These are phyloP conservation scores for Hypoxylon fuscum DNA, from an alignment of 495 filamentous ascomycete species.

Conservation along the genomic window DNA sequence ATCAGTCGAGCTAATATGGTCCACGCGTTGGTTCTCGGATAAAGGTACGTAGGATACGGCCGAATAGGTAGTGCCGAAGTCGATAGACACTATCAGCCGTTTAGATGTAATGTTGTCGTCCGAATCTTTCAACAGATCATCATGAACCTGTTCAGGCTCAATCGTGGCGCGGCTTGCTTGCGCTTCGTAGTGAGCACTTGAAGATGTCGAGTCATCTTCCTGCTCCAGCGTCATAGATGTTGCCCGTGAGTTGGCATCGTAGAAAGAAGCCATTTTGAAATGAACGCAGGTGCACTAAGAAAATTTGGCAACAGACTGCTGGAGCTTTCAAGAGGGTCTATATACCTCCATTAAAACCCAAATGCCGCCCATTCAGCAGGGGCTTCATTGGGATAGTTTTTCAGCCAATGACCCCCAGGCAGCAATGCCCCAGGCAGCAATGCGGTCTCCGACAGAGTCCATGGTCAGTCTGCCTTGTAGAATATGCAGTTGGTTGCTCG, in stretches of 20 bases:
- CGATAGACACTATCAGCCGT: conserved; percentile 29
- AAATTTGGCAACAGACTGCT: not conserved
- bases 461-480: no score
- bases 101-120: conserved; percentile 1
- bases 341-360: not conserved
- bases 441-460: no score
- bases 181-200: not conserved
- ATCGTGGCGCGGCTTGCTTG: not conserved
- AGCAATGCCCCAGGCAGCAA: not conserved
- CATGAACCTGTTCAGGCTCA: not conserved
- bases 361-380: not conserved
- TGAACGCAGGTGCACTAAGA: not conserved
- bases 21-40: conserved; percentile 4
- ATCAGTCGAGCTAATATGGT: conserved; percentile 6
- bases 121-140: not conserved
- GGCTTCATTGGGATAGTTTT: not conserved
- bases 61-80: conserved; percentile 39
- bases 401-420: not conserved
- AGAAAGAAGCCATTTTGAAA: not conserved
- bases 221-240: not conserved
- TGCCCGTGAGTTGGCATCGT: not conserved
- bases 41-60: conserved; percentile 29
- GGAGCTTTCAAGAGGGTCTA: not conserved
- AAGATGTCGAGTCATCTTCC: not conserved
- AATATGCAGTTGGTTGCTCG: not conserved